These are phyloP conservation scores for Aureobasidium sp. DNA, from an alignment of 2,329 filamentous ascomycete genomes.

Conservation along the genomic window DNA sequence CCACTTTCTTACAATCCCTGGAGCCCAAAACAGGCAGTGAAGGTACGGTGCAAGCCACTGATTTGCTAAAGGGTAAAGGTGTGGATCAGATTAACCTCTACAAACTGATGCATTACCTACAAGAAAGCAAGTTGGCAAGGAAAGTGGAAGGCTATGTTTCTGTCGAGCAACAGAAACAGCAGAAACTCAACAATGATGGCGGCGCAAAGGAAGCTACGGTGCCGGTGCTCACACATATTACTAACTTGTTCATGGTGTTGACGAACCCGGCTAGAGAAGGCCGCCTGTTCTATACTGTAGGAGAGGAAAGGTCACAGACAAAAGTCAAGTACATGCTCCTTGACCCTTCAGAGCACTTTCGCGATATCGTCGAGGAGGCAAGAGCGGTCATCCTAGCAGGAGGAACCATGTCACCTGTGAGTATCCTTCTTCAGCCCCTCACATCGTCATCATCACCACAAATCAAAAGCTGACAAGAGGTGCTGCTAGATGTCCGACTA, in stretches of 20 bases:
- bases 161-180: constrained; percentile 34
- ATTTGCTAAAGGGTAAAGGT: constrained; percentile 73
- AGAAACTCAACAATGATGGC: background rate
- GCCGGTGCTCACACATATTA: constrained; percentile 56
- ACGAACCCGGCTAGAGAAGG: constrained; percentile 75
- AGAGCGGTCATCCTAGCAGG: constrained; percentile 85
- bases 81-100: constrained; percentile 94
- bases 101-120: constrained; percentile 79
- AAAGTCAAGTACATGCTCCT: constrained; percentile 78
- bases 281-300: constrained; percentile 51
- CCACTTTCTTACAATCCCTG: constrained; percentile 57
- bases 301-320: constrained; percentile 28
- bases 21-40: constrained; percentile 28
- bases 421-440: background rate
- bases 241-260: constrained; percentile 67
- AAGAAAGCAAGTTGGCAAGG: constrained; percentile 84
- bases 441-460: too few species aligned
- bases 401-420: constrained; percentile 87
- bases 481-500: constrained; percentile 71
- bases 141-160: constrained; percentile 87
- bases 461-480: background rate
- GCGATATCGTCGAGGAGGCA: constrained; percentile 75
- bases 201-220: constrained; percentile 30
- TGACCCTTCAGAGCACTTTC: constrained; percentile 86
- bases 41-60: constrained; percentile 58